A percentile compares a stretch with the other conserved stretches of the same genome.
phyloP scores from a whole-genome alignment of 441 rosid species.

The Jatropha multifida region DNA sequence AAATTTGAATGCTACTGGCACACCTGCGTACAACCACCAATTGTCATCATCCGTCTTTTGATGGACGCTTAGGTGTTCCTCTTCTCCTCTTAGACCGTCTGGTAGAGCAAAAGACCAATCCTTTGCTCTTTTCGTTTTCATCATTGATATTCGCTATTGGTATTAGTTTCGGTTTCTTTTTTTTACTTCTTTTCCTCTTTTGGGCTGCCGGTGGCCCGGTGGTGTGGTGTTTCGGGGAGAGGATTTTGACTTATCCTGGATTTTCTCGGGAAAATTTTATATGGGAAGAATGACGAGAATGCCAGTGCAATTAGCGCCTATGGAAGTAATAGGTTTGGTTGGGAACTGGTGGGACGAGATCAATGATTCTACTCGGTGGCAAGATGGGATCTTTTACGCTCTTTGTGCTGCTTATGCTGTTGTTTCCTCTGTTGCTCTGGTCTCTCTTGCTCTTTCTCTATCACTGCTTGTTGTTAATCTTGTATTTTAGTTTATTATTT shows the following conservation, averaged over 20 bases:
- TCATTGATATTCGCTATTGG: background rate
- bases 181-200: background rate
- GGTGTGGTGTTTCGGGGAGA: background rate
- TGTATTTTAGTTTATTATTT: background rate
- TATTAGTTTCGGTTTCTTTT: background rate
- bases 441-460: slow-evolving; percentile 22
- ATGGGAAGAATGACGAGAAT: slow-evolving; percentile 28
- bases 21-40: slow-evolving; percentile 8
- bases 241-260: slow-evolving; percentile 28
- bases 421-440: slow-evolving; percentile 79
- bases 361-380: slow-evolving; percentile 68
- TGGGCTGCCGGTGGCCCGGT: background rate
- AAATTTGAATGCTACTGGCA: background rate
- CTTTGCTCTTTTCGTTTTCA: background rate
- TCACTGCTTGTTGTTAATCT: background rate
- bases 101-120: slow-evolving; percentile 21
- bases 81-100: slow-evolving; percentile 27
- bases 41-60: slow-evolving; percentile 4
- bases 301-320: slow-evolving; percentile 22
- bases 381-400: slow-evolving; percentile 75
- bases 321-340: slow-evolving; percentile 22
- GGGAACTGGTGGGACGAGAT: slow-evolving; percentile 53
- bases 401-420: slow-evolving; percentile 82
- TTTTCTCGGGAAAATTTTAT: slow-evolving; percentile 17
- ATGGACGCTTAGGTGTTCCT: slow-evolving; percentile 37